Percentiles rank a stretch among this genome's conserved stretches.
These are phyloP conservation scores for Zymoseptoria crescenta DNA, from an alignment of 2,329 filamentous ascomycete species.

Conservation along the genomic window DNA sequence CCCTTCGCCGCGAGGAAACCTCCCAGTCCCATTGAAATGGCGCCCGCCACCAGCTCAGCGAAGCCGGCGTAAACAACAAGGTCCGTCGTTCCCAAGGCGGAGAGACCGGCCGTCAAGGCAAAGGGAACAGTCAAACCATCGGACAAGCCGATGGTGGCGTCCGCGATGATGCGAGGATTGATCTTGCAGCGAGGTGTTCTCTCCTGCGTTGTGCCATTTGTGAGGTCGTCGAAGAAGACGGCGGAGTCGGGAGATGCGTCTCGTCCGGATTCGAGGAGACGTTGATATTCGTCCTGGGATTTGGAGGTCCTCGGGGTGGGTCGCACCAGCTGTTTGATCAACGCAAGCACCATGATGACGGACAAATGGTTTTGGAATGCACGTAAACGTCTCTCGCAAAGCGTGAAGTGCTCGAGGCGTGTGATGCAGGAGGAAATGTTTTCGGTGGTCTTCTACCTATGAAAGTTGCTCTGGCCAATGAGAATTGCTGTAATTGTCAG, in stretches of 20 bases:
- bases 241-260: not conserved
- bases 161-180: conserved; percentile 38
- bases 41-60: conserved; percentile 35
- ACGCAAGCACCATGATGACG: not conserved
- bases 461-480: not conserved
- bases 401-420: not conserved
- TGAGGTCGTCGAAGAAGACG: not conserved
- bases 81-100: conserved; percentile 32
- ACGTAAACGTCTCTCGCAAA: not conserved
- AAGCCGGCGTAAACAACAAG: conserved; percentile 34
- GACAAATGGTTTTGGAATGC: not conserved
- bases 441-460: not conserved
- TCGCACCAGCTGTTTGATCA: not conserved
- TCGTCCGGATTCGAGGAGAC: not conserved
- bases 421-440: not conserved
- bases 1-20: conserved; percentile 42
- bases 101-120: conserved; percentile 36
- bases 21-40: conserved; percentile 37
- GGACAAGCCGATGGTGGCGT: conserved; percentile 36
- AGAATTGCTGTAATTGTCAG: not conserved
- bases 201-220: not conserved
- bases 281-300: not conserved
- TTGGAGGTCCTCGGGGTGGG: not conserved
- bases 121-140: conserved; percentile 40
- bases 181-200: conserved; percentile 11